Conservation (phyloP, 257 asterid species). For the Nicotiana attenuata region DNA sequence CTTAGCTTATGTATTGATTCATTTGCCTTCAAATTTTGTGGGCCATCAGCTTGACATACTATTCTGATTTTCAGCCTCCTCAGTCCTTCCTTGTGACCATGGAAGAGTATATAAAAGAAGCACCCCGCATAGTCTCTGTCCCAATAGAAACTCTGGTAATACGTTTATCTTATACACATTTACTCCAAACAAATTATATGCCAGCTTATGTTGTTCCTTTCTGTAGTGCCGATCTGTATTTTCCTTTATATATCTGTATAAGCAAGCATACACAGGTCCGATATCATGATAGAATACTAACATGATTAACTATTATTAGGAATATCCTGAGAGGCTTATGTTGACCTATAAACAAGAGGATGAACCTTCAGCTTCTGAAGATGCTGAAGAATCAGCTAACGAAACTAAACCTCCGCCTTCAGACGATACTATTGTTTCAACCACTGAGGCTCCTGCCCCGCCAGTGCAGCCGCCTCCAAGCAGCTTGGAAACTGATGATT, state of each 20-base stretch:
- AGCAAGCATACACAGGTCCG: background rate
- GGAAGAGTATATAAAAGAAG: slow-evolving; percentile 55
- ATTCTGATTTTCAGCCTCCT: slow-evolving; percentile 41
- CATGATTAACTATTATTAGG: slow-evolving; percentile 35
- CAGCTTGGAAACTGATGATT: slow-evolving; percentile 63
- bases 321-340: slow-evolving; percentile 92
- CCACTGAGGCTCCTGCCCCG: slow-evolving; percentile 34
- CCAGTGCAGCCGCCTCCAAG: slow-evolving; percentile 49
- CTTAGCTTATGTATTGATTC: background rate
- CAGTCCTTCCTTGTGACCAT: slow-evolving; percentile 50
- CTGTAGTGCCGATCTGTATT: background rate
- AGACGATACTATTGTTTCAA: slow-evolving; percentile 39
- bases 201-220: background rate
- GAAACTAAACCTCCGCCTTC: slow-evolving; percentile 42
- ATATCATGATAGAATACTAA: background rate
- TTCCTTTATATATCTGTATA: background rate
- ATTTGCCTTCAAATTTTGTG: background rate
- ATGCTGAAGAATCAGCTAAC: slow-evolving; percentile 31
- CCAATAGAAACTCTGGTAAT: slow-evolving; percentile 37
- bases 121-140: slow-evolving; percentile 49
- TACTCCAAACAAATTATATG: background rate
- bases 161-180: background rate
- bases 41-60: slow-evolving; percentile 5
- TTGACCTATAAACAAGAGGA: slow-evolving; percentile 92
- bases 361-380: slow-evolving; percentile 58